These are phyloP conservation scores for Aspergillus japonicus DNA, from an alignment of 2,329 filamentous ascomycete species.

Conservation along the genomic window DNA sequence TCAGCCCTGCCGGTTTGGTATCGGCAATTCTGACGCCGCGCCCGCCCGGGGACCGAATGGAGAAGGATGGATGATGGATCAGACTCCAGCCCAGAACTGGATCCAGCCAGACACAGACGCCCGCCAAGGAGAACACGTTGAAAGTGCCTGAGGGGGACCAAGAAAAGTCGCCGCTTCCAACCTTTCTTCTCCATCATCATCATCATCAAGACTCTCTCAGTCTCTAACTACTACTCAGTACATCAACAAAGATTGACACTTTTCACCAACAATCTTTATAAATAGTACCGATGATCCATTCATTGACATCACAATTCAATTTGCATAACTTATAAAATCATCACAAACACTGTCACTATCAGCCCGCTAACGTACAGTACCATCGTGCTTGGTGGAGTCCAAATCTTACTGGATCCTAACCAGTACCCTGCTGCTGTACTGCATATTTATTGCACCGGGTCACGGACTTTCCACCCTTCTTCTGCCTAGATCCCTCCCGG, in stretches of 20 bases:
- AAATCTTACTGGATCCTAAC: background rate
- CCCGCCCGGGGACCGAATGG: background rate
- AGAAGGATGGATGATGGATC: conserved; percentile 4
- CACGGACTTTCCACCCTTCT: conserved; percentile 12
- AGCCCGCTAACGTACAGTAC: background rate
- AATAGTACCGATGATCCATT: too few relatives aligned
- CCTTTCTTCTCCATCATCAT: background rate
- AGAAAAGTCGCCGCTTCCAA: background rate
- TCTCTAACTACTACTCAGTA: too few relatives aligned
- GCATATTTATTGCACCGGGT: conserved; percentile 1
- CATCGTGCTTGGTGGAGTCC: background rate
- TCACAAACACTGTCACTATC: too few relatives aligned
- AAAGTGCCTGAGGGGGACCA: conserved; percentile 7
- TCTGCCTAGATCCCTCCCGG: conserved; percentile 20
- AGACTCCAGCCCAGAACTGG: conserved; percentile 1
- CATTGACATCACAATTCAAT: too few relatives aligned
- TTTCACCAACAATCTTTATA: too few relatives aligned
- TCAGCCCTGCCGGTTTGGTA: conserved; percentile 22
- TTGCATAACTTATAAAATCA: too few relatives aligned
- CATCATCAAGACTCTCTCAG: background rate
- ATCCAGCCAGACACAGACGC: conserved; percentile 2
- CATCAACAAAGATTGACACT: too few relatives aligned
- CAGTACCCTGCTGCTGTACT: conserved; percentile 10
- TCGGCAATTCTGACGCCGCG: conserved; percentile 12
- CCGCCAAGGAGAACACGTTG: conserved; percentile 28